phyloP scores from a whole-genome alignment of 2,329 filamentous ascomycete genomes.

The Diaporthe velutina region DNA sequence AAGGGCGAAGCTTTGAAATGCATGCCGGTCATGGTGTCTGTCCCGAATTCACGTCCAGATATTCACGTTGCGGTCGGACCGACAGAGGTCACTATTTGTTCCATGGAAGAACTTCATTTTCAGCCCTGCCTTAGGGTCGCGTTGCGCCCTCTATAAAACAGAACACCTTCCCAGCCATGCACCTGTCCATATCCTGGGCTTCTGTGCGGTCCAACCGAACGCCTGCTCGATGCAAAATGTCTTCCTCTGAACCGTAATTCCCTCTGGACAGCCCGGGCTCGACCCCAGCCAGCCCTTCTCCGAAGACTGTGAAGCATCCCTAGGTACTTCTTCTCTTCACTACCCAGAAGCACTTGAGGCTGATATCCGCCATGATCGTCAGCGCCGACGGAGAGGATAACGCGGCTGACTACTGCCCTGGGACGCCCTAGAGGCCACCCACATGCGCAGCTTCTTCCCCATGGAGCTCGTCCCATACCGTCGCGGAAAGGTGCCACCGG shows the following conservation, averaged over 20 bases:
- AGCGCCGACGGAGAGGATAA: not conserved
- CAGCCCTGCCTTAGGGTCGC: not conserved
- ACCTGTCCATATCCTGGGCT: not conserved
- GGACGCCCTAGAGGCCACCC: not conserved
- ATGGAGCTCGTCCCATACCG: not conserved
- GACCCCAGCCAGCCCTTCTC: not conserved
- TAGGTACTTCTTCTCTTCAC: not conserved
- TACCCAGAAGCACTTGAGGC: not conserved
- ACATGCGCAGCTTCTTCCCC: not conserved
- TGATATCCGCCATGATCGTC: not conserved
- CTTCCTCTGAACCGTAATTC: not conserved
- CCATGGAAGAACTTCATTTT: not conserved
- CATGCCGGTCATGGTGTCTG: not conserved
- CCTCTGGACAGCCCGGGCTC: not conserved
- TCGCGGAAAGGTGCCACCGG: no score
- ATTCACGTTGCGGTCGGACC: not conserved
- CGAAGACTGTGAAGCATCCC: not conserved
- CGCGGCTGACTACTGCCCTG: not conserved
- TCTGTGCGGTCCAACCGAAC: slow-evolving; percentile 23
- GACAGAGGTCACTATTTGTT: not conserved
- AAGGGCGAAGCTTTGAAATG: not conserved
- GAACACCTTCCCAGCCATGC: not conserved
- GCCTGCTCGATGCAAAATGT: slow-evolving; percentile 34
- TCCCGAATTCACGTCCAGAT: not conserved
- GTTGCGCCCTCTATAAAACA: not conserved